Evolutionary conservation across 2,329 filamentous ascomycete genomes (phyloP), one percentile per base, ranked within the genome.

Genomic region (Colletotrichum sp.): DNA sequence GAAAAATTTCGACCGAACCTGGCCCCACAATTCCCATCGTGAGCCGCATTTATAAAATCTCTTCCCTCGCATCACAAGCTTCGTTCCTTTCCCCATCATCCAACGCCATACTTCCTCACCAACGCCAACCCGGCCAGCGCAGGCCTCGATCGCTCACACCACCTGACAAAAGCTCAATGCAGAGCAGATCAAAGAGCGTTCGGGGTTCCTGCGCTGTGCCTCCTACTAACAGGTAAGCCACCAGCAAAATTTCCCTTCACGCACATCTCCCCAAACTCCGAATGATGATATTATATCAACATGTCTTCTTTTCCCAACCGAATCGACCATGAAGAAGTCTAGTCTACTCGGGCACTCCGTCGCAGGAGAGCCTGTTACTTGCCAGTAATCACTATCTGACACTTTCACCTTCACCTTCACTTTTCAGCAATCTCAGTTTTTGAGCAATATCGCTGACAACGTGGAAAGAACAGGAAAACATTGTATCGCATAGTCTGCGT

Each of bases 341-440:
- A 87, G 89, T 90, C 90, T 93, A 87, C 90, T 88, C 91, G 92
- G 93, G 92, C 88, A 86, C 86, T 52, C 86, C 86, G 83, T 84
- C 81, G 88, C 58, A 83, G 88, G 85, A 56, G 83, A 84, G 90
- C 92, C 92, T 95, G 94, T 93, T 96, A 96, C 94, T 96, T 94
- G 94, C 94, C 94, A 96, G 94, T 96, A 96, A 93, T 89, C 86
- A 87, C 90, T 92, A 92, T 94, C 94, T 95, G 94, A 95, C 70
- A 77, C 59, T 56, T 32, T 21, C 34, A n/a, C 36, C 63, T 38
- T n/a, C 32, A 38, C n/a, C 52, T 62, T 52, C 65, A 26, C 63
- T 68, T 75, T 52, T 59, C 55, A 43, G 56, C 38, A 73, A 14
- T n/a, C n/a, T n/a, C n/a, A n/a, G n/a, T n/a, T n/a, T 69, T 32